phyloP scores from a whole-genome alignment of 148 eudicot genomes.

The Rhododendron williamsianum region DNA sequence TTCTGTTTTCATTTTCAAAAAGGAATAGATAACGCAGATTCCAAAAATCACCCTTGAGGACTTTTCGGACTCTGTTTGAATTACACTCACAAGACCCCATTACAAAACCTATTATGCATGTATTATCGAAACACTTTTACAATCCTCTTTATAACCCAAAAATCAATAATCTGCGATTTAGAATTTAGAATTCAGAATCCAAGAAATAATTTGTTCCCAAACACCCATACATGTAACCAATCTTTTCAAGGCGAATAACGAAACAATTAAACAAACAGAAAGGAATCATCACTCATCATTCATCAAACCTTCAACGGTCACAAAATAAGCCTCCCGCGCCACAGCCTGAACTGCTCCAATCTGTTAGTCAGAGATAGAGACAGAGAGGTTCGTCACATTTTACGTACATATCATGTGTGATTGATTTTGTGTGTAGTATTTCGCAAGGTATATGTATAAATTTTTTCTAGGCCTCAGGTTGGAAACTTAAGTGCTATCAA shows the following conservation, averaged over 20 bases:
- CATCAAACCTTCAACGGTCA: conserved; percentile 47
- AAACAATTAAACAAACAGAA: background rate
- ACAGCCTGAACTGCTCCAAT: conserved; percentile 92
- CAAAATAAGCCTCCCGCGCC: conserved; percentile 77
- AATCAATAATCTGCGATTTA: too few relatives aligned
- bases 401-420: background rate
- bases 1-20: too few relatives aligned
- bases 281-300: background rate
- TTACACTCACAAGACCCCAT: too few relatives aligned
- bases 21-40: too few relatives aligned
- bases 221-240: background rate
- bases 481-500: too few relatives aligned
- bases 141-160: too few relatives aligned
- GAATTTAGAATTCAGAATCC: background rate
- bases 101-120: too few relatives aligned
- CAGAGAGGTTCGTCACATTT: background rate
- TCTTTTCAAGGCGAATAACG: background rate
- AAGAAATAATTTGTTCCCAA: background rate
- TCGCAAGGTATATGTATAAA: background rate
- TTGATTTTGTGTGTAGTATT: background rate
- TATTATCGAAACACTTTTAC: too few relatives aligned
- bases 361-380: conserved; percentile 22
- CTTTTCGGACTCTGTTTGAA: too few relatives aligned
- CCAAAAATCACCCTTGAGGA: too few relatives aligned
- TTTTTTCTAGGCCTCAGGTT: too few relatives aligned